These are phyloP conservation scores for Bryoerythrophyllum caledonicum DNA, from an alignment of 225 moss, liverwort and hornwort genomes.

Conservation along the genomic window DNA sequence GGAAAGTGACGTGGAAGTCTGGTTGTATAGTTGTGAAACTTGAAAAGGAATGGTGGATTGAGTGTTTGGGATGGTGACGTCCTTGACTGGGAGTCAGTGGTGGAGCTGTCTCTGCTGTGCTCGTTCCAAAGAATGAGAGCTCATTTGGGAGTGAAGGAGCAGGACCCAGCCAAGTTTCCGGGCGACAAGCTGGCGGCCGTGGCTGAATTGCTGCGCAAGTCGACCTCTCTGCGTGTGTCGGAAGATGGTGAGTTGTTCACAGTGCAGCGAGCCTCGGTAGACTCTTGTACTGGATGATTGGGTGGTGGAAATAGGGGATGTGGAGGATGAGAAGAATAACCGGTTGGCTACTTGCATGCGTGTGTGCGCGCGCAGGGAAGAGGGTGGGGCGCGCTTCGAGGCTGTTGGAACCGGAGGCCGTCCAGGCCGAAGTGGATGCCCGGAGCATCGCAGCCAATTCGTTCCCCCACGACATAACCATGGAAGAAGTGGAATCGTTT, in stretches of 20 bases:
- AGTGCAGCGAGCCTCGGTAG: too few relatives aligned
- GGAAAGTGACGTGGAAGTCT: slow-evolving; percentile 1
- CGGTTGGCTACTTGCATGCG: slow-evolving; percentile 2
- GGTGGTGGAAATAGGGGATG: neutral
- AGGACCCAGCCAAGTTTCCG: slow-evolving; percentile 63
- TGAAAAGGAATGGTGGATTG: too few relatives aligned
- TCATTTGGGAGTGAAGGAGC: slow-evolving; percentile 80
- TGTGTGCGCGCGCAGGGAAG: slow-evolving; percentile 43
- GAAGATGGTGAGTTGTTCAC: slow-evolving; percentile 66
- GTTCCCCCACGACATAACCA: slow-evolving; percentile 68
- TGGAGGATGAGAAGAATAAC: neutral
- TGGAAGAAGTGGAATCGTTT: slow-evolving; percentile 79
- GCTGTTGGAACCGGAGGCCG: slow-evolving; percentile 68
- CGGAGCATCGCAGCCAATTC: slow-evolving; percentile 84
- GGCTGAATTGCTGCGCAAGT: slow-evolving; percentile 66
- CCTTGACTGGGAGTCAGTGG: slow-evolving; percentile 67
- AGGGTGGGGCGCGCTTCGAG: slow-evolving; percentile 79
- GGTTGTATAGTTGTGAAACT: neutral
- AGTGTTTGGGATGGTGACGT: slow-evolving; percentile 1
- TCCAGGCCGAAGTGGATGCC: slow-evolving; percentile 79
- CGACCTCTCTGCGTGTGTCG: slow-evolving; percentile 67
- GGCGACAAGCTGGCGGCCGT: slow-evolving; percentile 61
- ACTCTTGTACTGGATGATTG: neutral
- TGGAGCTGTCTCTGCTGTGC: slow-evolving; percentile 72
- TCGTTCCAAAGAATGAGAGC: slow-evolving; percentile 91